Conservation (phyloP, 768 basidiomycete genomes). For the Rubroboletus satanas region DNA sequence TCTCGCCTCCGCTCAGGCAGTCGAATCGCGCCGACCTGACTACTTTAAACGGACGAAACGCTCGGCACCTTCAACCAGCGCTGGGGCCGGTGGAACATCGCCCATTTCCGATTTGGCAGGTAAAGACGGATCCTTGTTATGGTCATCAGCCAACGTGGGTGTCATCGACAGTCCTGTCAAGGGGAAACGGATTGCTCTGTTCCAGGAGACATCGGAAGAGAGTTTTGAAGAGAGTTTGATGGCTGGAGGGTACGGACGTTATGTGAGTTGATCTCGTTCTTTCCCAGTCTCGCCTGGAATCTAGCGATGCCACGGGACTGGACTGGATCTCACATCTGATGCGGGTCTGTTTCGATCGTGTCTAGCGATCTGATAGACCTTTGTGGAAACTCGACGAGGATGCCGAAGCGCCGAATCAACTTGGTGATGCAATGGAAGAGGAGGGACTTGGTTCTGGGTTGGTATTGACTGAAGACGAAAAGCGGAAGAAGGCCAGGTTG, state of each 20-base stretch:
- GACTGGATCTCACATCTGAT: constrained; percentile 14
- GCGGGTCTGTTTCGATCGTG: background rate
- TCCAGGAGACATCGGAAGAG: constrained; percentile 79
- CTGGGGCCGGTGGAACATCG: constrained; percentile 11
- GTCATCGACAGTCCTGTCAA: constrained; percentile 68
- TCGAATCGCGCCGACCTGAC: constrained; percentile 65
- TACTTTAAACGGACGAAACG: constrained; percentile 63
- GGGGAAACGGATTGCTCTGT: constrained; percentile 68
- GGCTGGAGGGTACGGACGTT: constrained; percentile 76
- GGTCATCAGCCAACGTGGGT: constrained; percentile 41
- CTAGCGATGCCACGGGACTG: background rate
- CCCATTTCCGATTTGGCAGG: constrained; percentile 7
- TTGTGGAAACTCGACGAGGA: constrained; percentile 20
- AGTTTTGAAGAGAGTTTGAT: constrained; percentile 83
- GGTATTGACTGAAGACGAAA: constrained; percentile 50
- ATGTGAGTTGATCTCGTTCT: constrained; percentile 44
- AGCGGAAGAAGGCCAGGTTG: constrained; percentile 63
- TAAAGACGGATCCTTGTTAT: constrained; percentile 15
- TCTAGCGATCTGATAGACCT: constrained; percentile 24
- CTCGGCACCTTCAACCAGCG: constrained; percentile 36
- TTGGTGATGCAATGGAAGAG: constrained; percentile 12
- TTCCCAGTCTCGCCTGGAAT: background rate
- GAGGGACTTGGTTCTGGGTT: constrained; percentile 4
- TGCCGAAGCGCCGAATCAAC: constrained; percentile 11
- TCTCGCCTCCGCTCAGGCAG: constrained; percentile 45